Conservation (phyloP, 257 asterid species). For the Nicotiana obtusifolia region DNA sequence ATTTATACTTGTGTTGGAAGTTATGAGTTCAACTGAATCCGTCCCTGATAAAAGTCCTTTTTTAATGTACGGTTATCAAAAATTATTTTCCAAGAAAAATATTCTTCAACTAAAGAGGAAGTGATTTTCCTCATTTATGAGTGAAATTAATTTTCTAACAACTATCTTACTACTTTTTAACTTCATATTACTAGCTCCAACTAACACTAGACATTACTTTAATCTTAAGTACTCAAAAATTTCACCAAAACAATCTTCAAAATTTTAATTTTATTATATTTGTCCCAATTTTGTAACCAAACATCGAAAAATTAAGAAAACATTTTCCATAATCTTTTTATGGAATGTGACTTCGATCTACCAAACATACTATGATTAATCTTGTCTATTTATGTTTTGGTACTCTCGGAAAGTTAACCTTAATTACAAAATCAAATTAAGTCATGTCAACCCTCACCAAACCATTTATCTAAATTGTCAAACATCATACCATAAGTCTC, state of each 20-base stretch:
- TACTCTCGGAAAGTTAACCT: neutral
- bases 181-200: no score
- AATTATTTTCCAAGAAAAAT: no score
- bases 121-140: neutral
- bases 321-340: no score
- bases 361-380: neutral
- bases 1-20: no score
- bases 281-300: no score
- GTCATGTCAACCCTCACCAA: neutral
- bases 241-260: no score
- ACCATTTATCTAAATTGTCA: neutral
- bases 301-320: no score
- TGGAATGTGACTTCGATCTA: neutral
- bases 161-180: neutral
- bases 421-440: neutral
- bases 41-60: neutral
- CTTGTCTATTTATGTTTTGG: neutral
- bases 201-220: no score
- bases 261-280: no score
- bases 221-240: no score
- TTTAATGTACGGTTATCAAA: neutral
- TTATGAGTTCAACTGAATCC: no score
- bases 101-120: no score
- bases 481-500: neutral
- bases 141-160: neutral